phyloP scores from a whole-genome alignment of 106 monocot genomes.

The Dioscorea zingiberensis region DNA sequence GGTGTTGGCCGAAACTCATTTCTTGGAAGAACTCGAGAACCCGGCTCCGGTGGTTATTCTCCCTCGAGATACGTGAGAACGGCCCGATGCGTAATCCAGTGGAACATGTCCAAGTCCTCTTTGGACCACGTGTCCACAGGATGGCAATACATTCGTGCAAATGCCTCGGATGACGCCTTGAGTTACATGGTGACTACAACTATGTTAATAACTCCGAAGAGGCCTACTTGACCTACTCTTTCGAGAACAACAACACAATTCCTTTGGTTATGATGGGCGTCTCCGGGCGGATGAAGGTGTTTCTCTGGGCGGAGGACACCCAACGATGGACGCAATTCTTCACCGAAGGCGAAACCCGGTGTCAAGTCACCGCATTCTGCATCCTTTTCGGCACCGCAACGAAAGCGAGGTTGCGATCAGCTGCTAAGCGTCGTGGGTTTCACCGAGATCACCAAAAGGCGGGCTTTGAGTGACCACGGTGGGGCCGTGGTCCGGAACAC shows the following conservation, averaged over 20 bases:
- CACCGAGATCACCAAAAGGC: slow-evolving; percentile 16
- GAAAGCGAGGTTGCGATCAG: slow-evolving; percentile 13
- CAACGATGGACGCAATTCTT: too few species aligned
- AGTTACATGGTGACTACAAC: slow-evolving; percentile 6
- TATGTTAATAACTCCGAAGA: slow-evolving; percentile 16
- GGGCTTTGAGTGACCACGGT: slow-evolving; percentile 23
- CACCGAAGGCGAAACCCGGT: too few species aligned
- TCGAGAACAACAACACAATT: too few species aligned
- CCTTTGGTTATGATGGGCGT: too few species aligned
- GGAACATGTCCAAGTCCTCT: slow-evolving; percentile 17
- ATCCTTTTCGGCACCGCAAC: slow-evolving; percentile 40
- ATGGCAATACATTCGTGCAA: slow-evolving; percentile 12
- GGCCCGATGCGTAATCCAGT: slow-evolving; percentile 16
- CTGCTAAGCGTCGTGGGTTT: slow-evolving; percentile 43
- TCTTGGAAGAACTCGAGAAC: slow-evolving; percentile 29
- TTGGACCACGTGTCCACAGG: slow-evolving; percentile 37
- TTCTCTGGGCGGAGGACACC: too few species aligned
- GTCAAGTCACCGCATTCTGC: slow-evolving; percentile 36
- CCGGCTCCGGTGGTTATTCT: slow-evolving; percentile 33
- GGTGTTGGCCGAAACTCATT: slow-evolving; percentile 2
- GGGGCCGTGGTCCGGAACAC: slow-evolving; percentile 36
- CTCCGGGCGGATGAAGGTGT: too few species aligned
- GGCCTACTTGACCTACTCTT: too few species aligned
- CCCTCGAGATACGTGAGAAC: slow-evolving; percentile 20
- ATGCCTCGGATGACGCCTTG: slow-evolving; percentile 20